phyloP scores from a whole-genome alignment of 2,329 filamentous ascomycete species.

The Paramyrothecium roridum region DNA sequence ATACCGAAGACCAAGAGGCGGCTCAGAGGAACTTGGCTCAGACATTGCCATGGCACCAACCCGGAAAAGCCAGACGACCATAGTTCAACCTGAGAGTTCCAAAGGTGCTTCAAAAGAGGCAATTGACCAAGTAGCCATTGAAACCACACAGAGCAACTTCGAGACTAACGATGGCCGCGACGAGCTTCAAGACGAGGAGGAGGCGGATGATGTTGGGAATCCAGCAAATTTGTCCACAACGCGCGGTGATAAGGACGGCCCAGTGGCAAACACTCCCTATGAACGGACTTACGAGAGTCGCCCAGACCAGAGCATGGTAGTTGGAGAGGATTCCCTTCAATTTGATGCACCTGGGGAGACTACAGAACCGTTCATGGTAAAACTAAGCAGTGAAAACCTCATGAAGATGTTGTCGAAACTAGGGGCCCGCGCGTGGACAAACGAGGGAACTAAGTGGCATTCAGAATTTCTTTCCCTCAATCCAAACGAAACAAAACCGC shows the following conservation, averaged over 20 bases:
- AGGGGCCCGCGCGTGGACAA: constrained; percentile 7
- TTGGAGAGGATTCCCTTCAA: constrained; percentile 14
- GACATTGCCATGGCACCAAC: neutral
- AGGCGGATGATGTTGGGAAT: neutral
- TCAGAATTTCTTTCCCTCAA: neutral
- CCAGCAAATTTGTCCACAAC: no score
- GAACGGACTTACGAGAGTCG: neutral
- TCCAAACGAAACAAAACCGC: neutral
- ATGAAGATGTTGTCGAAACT: constrained; percentile 7
- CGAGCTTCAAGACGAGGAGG: neutral
- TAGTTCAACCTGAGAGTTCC: no score
- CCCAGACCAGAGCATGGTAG: neutral
- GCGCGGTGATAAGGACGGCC: no score
- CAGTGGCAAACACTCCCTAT: no score
- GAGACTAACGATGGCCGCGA: neutral
- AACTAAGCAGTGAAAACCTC: constrained; percentile 6
- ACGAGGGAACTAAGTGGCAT: constrained; percentile 8
- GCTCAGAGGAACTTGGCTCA: constrained; percentile 11
- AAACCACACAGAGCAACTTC: neutral
- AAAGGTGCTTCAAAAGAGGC: neutral
- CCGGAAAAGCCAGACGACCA: neutral
- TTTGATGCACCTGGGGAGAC: constrained; percentile 8
- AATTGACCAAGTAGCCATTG: neutral
- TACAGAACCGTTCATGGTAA: constrained; percentile 2
- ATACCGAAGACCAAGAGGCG: constrained; percentile 1